Conservation (phyloP, 345 rosid species). For the Eucalyptus guilfoylei region DNA sequence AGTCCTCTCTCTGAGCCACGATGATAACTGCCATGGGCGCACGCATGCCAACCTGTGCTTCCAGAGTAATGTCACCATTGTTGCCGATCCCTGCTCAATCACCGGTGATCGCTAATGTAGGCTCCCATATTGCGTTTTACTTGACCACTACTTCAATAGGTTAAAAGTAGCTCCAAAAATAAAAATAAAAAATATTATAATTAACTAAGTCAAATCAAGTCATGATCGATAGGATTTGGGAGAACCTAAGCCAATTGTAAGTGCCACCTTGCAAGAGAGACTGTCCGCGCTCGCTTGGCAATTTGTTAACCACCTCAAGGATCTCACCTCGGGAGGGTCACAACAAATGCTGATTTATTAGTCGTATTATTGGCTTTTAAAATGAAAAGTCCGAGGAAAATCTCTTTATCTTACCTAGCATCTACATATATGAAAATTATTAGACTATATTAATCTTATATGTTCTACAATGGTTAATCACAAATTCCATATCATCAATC, state of each 20-base stretch:
- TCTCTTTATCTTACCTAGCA: neutral
- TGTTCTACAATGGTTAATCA: neutral
- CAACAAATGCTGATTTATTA: too few species aligned
- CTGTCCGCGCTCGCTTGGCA: accelerated
- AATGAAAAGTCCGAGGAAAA: neutral
- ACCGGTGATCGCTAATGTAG: too few species aligned
- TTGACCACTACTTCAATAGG: neutral
- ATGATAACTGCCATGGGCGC: neutral
- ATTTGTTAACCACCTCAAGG: neutral
- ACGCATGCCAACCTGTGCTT: neutral
- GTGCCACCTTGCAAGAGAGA: neutral
- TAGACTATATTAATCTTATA: too few species aligned
- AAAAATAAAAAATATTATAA: too few species aligned
- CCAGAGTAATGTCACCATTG: neutral
- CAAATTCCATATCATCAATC: too few species aligned
- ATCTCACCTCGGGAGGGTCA: neutral
- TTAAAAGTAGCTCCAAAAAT: neutral
- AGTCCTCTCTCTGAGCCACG: neutral
- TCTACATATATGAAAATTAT: too few species aligned
- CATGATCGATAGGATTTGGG: neutral
- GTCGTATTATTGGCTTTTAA: neutral
- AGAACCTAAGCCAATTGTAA: neutral
- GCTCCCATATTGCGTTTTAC: too few species aligned
- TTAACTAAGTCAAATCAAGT: neutral
- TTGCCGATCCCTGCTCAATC: too few species aligned